phyloP scores from a whole-genome alignment of 805 yeast species.

The Starmerella vitae region DNA sequence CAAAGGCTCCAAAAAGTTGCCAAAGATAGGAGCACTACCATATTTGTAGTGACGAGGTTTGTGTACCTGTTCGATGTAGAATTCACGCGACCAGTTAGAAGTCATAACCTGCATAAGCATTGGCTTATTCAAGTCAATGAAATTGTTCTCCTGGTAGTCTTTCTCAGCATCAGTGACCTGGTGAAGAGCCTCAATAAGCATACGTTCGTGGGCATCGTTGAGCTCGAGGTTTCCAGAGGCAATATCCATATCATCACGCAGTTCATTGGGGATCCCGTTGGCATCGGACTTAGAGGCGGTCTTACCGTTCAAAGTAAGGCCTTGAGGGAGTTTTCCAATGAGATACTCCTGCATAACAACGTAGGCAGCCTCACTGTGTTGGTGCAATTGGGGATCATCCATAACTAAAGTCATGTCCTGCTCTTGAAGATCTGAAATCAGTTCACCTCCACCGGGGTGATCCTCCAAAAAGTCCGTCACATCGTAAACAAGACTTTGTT shows the following conservation, averaged over 20 bases:
- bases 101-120: conserved; percentile 65
- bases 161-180: conserved; percentile 63
- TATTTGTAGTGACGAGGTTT: conserved; percentile 96
- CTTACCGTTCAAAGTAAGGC: conserved; percentile 45
- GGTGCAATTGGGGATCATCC: conserved; percentile 59
- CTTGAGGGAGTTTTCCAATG: conserved; percentile 59
- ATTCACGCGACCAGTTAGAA: conserved; percentile 68
- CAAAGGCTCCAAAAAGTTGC: conserved; percentile 85
- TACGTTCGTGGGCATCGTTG: conserved; percentile 14
- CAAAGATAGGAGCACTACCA: conserved; percentile 92
- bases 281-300: conserved; percentile 29
- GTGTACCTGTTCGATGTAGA: conserved; percentile 90
- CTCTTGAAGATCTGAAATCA: conserved; percentile 33
- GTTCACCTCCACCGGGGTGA: conserved; percentile 57
- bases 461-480: conserved; percentile 60
- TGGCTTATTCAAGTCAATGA: conserved; percentile 74
- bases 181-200: conserved; percentile 33
- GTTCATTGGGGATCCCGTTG: conserved; percentile 25
- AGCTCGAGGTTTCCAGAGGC: conserved; percentile 22
- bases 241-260: conserved; percentile 56
- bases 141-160: conserved; percentile 67
- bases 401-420: conserved; percentile 49
- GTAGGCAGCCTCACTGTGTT: conserved; percentile 73
- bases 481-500: conserved; percentile 69
- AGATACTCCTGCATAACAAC: conserved; percentile 73